Conservation (phyloP, 2,329 filamentous ascomycete genomes). For the Pestalotiopsis sp. region DNA sequence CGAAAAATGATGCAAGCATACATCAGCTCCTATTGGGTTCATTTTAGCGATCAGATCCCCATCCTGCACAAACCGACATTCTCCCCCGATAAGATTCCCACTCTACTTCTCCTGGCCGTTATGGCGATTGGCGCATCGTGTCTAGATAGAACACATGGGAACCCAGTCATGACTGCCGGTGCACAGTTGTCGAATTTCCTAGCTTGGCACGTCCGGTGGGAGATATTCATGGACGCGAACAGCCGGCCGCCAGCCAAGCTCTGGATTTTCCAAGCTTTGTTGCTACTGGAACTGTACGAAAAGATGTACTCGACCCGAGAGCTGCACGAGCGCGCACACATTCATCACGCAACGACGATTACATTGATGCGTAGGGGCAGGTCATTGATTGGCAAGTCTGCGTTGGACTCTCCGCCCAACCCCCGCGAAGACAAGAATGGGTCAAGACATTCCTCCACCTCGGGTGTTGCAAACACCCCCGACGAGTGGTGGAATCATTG, state of each 20-base stretch:
- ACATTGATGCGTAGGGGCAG: conserved; percentile 93
- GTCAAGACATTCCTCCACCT: conserved; percentile 64
- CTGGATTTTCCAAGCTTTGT: conserved; percentile 91
- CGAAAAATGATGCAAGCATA: conserved; percentile 96
- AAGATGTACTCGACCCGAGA: conserved; percentile 96
- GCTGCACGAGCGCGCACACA: conserved; percentile 91
- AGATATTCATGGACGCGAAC: conserved; percentile 89
- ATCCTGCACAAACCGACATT: conserved; percentile 96
- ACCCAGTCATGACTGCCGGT: conserved; percentile 74
- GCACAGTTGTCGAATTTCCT: conserved; percentile 86
- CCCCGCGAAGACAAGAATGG: conserved; percentile 63
- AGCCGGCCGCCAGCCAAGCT: conserved; percentile 91
- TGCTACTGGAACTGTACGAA: conserved; percentile 91
- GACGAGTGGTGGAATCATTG: conserved; percentile 96
- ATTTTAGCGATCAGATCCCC: conserved; percentile 92
- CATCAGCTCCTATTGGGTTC: conserved; percentile 89
- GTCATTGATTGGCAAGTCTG: conserved; percentile 84
- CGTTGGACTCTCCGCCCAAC: conserved; percentile 82
- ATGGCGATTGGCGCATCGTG: conserved; percentile 93
- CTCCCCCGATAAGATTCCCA: conserved; percentile 82
- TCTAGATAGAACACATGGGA: conserved; percentile 79
- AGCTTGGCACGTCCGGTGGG: conserved; percentile 92
- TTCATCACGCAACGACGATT: conserved; percentile 94
- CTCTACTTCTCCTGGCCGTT: conserved; percentile 81
- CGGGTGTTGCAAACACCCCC: conserved; percentile 66